Evolutionary conservation across 306 rosid species (phyloP).

Genomic region (Citrullus mucosospermus): DNA sequence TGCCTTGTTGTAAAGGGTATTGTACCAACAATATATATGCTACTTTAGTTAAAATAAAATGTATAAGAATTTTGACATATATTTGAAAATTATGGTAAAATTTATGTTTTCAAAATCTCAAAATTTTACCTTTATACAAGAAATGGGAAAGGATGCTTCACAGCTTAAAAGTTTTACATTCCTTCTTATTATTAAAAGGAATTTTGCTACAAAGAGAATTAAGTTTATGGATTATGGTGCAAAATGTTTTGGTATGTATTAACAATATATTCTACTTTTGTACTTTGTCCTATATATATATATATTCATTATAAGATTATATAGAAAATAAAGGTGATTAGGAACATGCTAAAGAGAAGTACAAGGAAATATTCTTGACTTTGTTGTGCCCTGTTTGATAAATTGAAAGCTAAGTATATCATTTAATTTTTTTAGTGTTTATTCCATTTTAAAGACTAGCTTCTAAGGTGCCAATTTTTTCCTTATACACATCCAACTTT

Average conservation of each 20-base stretch:
- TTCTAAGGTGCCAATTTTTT: too few relatives aligned
- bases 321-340: not conserved
- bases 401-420: too few relatives aligned
- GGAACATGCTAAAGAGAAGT: not conserved
- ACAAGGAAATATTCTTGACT: not conserved
- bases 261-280: not conserved
- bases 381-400: not conserved
- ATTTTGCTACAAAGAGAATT: not conserved
- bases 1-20: not conserved
- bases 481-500: too few relatives aligned
- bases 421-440: too few relatives aligned
- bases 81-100: not conserved
- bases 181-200: too few relatives aligned
- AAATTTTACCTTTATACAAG: not conserved
- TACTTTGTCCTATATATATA: not conserved
- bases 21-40: not conserved
- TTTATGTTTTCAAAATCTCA: not conserved
- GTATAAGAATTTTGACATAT: not conserved
- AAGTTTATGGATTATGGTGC: not conserved
- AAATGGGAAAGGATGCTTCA: not conserved
- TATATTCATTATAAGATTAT: not conserved
- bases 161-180: not conserved
- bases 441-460: too few relatives aligned
- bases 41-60: not conserved
- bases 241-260: not conserved